Conservation (phyloP, 2,329 filamentous ascomycete genomes). For the Diaporthe caulivora region DNA sequence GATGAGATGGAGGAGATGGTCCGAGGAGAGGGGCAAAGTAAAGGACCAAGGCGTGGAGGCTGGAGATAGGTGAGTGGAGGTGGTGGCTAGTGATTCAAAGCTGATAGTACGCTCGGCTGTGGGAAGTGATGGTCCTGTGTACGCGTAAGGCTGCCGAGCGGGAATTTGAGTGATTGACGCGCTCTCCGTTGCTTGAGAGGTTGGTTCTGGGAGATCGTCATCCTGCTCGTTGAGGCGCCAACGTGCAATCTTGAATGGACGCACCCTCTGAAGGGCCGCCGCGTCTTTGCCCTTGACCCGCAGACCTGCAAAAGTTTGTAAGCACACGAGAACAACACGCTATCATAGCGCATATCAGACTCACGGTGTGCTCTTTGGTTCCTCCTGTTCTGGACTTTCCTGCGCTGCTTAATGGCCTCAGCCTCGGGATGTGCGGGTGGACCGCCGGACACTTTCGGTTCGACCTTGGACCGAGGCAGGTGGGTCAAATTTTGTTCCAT, state of each 20-base stretch:
- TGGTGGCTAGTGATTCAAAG: neutral
- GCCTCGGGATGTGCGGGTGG: neutral
- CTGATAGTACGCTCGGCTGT: neutral
- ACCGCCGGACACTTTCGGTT: neutral
- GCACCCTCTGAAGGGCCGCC: neutral
- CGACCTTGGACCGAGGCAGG: neutral
- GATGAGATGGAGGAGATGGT: conserved; percentile 11
- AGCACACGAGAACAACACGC: neutral
- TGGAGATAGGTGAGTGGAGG: neutral
- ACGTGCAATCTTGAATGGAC: neutral
- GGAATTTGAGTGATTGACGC: neutral
- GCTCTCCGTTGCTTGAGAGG: neutral
- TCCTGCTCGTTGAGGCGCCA: neutral
- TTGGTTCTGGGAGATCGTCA: neutral
- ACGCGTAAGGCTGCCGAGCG: neutral
- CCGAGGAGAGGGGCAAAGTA: neutral
- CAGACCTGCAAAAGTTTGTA: neutral
- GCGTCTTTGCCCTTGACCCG: neutral
- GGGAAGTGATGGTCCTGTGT: neutral
- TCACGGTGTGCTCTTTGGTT: neutral
- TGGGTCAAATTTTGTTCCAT: neutral
- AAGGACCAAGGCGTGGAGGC: neutral
- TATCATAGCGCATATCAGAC: neutral
- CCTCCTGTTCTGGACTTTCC: neutral
- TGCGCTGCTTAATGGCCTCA: neutral